Evolutionary conservation across 2,329 filamentous ascomycete genomes (phyloP), one percentile per base, ranked within the genome.

Genomic region (Bipolaris victoriae): DNA sequence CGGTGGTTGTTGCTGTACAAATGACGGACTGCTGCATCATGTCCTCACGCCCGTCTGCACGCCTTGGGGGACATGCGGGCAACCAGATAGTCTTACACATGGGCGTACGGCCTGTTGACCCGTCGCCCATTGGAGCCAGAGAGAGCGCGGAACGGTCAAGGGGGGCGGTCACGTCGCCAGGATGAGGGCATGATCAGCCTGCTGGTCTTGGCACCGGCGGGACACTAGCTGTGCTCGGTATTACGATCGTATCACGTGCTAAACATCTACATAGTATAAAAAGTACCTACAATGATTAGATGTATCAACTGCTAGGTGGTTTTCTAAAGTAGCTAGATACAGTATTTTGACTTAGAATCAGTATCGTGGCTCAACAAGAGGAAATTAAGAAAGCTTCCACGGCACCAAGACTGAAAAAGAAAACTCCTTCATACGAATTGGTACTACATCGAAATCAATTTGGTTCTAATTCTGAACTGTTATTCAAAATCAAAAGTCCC

Each of bases 401-500:
- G 9, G 26, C 6, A 29, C 26, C 9, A 29, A 29, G 10, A 29
- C 20, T 16, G 16, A 16, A 16, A 16, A 16, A 16, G 16, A 16
- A 16, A 16, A 16, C 16, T 16, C 16, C 16, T 16, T 16, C 16
- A 16, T 16, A 16, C 16, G 16, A 16, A 16, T 16, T 16, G 16
- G 16, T 16, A 16, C 16, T 16, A 16, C 16, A 16, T 16, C 16
- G 16, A 16, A 16, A 16, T 16, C 1, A 16, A 16, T 16, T 16
- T 16, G 16, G 16, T 16, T 16, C 16, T 20, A 20, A 20, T 20
- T 20, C 20, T 20, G 20, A 20, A 20, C 20, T 20, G 20, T 2
- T 20, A 2, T 20, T 20, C 20, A 20, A 11, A 20, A 37, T 26
- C 29, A 82, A 58, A 83, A 82, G 48, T 79, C 69, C 60, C 81